Evolutionary conservation across 1,284 basidiomycete species (phyloP).

Genomic region (Ceratobasidium papillatum): DNA sequence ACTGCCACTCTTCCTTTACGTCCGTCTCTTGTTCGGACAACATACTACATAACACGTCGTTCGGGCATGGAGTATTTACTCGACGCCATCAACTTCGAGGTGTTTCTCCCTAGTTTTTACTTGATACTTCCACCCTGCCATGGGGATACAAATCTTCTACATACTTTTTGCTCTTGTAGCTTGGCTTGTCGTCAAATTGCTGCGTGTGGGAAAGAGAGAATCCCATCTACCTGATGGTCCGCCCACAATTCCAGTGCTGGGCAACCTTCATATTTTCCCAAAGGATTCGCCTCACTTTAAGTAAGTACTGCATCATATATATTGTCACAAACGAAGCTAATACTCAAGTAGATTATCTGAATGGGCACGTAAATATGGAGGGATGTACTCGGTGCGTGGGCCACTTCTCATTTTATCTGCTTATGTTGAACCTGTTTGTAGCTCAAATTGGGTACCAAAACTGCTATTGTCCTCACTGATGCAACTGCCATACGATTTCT

Average conservation of each 20-base stretch:
- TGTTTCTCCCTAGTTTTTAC: too few species aligned
- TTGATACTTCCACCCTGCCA: too few species aligned
- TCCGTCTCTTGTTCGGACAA: too few species aligned
- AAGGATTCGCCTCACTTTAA: constrained; percentile 46
- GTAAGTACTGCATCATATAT: constrained; percentile 36
- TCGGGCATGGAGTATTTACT: too few species aligned
- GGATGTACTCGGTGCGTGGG: constrained; percentile 46
- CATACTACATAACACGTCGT: too few species aligned
- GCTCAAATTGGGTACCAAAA: constrained; percentile 48
- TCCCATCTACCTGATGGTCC: constrained; percentile 51
- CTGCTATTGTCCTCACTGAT: constrained; percentile 49
- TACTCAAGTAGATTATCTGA: constrained; percentile 46
- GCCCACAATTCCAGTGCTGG: constrained; percentile 51
- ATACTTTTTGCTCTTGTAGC: too few species aligned
- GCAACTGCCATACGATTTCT: constrained; percentile 48
- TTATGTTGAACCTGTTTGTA: constrained; percentile 7
- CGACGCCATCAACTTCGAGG: too few species aligned
- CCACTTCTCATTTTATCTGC: not conserved
- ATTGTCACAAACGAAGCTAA: not conserved
- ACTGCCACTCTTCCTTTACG: too few species aligned
- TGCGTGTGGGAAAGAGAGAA: constrained; percentile 44
- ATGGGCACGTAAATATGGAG: constrained; percentile 49
- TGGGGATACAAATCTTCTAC: too few species aligned
- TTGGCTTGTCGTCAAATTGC: not conserved
- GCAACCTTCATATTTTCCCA: constrained; percentile 51